Percentiles rank a stretch among this genome's conserved stretches.
Evolutionary conservation across 1,139 yeast species (phyloP).

Genomic region (Sugiyamaella pinicola): DNA sequence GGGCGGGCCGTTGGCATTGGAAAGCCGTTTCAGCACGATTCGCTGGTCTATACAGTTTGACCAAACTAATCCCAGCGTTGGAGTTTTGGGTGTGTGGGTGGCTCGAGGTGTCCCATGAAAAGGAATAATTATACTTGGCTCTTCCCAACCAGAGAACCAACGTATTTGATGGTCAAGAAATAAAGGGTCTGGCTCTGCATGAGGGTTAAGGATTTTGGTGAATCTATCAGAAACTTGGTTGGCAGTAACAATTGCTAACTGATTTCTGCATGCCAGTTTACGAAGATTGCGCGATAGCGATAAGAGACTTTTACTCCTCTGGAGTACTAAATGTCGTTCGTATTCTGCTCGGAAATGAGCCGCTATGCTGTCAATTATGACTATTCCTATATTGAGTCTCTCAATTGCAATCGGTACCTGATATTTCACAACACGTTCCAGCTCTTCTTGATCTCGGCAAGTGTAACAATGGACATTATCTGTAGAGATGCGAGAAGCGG

Average conservation of each 20-base stretch:
- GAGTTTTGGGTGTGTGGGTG: conserved; percentile 35
- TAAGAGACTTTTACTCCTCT: conserved; percentile 36
- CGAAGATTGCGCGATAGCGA: conserved; percentile 54
- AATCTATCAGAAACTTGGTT: conserved; percentile 75
- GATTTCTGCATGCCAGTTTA: conserved; percentile 50
- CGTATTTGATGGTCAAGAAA: conserved; percentile 68
- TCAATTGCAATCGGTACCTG: conserved; percentile 64
- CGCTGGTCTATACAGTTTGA: conserved; percentile 47
- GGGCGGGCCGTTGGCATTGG: conserved; percentile 20
- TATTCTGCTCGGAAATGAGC: conserved; percentile 75
- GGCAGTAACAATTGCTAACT: conserved; percentile 67
- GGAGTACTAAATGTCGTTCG: conserved; percentile 14
- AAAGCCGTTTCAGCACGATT: conserved; percentile 44
- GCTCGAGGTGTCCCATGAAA: neutral
- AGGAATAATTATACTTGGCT: conserved; percentile 25
- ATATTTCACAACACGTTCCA: conserved; percentile 70
- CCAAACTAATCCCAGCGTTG: conserved; percentile 52
- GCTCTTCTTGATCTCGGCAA: conserved; percentile 69
- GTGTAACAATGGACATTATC: conserved; percentile 61
- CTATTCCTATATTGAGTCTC: conserved; percentile 49
- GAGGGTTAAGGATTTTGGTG: conserved; percentile 20
- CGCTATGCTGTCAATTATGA: conserved; percentile 82
- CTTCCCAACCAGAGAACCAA: conserved; percentile 76
- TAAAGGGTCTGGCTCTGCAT: conserved; percentile 29
- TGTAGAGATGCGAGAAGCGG: conserved; percentile 37